Base-by-base conservation (phyloP, 2,329 filamentous ascomycete genomes). In the Knufia petricola region DNA sequence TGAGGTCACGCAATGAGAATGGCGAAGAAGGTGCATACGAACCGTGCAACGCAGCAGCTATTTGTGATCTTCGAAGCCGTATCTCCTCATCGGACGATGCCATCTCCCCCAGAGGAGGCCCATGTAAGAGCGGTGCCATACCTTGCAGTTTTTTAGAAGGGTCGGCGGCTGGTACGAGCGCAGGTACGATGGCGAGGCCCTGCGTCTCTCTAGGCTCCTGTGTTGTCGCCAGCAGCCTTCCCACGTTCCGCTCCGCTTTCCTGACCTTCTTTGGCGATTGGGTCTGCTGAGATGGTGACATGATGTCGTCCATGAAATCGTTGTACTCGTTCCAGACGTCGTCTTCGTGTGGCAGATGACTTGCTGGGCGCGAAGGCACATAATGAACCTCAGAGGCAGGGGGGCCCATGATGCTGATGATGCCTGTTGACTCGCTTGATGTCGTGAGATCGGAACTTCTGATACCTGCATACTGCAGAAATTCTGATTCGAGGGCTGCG, bases 311-410 rank as follows among this genome's bases (percentile, higher is more conserved):
- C 47, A 95, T 77, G 10, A 95, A 70, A 58, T 95, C 90, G 56
- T 96, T 82, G 61, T 94, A 95, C 65, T 94, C 90, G 45, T 89
- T 82, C 90, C 90, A 96, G 1, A 95, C 77, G 61, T 95, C 90
- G 58, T 95, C 90, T 55, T 94, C 3, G 30, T 47, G 32, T 10
- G 23, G n/a, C 82, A 85, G 82, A 13, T 81, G 85, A 2, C 81
- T 78, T 4, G 76, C 76, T 10, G 74, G 73, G 42, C 69, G 20
- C 19, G 24, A 15, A 24, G 38, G 24, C 13, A 26, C 17, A 15
- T n/a, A 32, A 40, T 31, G 23, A 7, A 26, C 34, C 19, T 37
- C 17, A 10, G 42, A 24, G 53, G 34, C 1, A 26, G 51, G 32
- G 3, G 55, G 55, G n/a, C 52, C 52, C 26, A 55, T 52, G 54